Conservation (phyloP, 305 asterid genomes). For the Withania somnifera region DNA sequence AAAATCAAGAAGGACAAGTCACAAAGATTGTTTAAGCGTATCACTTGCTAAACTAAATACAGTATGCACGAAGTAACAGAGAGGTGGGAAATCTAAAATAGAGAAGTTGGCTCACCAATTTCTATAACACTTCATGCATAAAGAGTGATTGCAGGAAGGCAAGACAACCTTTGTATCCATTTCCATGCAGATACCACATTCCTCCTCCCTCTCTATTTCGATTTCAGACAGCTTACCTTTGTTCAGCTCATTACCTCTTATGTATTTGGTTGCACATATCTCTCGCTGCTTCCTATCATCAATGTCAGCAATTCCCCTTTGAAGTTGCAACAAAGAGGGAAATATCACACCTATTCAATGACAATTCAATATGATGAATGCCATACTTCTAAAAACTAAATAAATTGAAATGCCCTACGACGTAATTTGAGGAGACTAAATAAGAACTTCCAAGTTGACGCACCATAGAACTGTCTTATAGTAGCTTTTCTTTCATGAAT, state of each 20-base stretch:
- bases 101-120: constrained; percentile 40
- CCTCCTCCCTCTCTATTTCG: constrained; percentile 81
- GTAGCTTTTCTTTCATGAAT: constrained; percentile 70
- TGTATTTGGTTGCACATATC: constrained; percentile 44
- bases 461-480: constrained; percentile 74
- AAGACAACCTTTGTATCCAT: constrained; percentile 58
- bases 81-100: background rate
- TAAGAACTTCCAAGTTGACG: constrained; percentile 5
- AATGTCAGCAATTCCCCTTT: constrained; percentile 58
- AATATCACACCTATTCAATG: constrained; percentile 58
- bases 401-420: background rate
- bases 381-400: background rate
- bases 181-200: constrained; percentile 91
- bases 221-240: constrained; percentile 73
- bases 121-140: constrained; percentile 66
- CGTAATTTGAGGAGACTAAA: background rate
- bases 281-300: constrained; percentile 82
- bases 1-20: background rate
- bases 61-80: background rate
- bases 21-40: background rate
- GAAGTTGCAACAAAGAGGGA: constrained; percentile 84
- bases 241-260: constrained; percentile 41
- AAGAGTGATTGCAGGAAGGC: constrained; percentile 66
- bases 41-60: background rate
- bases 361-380: background rate